These are phyloP conservation scores for Malus hybrid DNA, from an alignment of 331 rosid species.

Conservation along the genomic window DNA sequence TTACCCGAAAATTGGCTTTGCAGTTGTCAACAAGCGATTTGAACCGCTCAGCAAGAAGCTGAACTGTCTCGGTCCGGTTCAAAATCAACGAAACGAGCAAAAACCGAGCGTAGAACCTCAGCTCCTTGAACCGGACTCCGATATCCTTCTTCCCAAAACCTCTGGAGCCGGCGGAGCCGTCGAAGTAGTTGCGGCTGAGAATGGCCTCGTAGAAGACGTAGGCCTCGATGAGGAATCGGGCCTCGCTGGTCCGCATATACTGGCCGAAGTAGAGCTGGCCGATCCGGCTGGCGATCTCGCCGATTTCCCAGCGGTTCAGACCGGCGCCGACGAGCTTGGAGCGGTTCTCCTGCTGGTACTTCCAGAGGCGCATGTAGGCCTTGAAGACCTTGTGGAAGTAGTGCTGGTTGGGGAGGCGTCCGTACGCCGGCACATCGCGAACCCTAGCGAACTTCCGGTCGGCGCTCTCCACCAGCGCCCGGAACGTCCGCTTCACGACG, in stretches of 20 bases:
- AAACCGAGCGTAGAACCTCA: constrained; percentile 88
- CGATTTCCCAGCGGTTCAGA: constrained; percentile 92
- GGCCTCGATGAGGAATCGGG: constrained; percentile 76
- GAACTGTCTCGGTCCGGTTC: constrained; percentile 68
- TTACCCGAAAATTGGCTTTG: constrained; percentile 70
- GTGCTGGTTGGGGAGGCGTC: constrained; percentile 55
- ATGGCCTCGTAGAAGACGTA: constrained; percentile 94
- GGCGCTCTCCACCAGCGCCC: constrained; percentile 82
- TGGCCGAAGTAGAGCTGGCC: constrained; percentile 95
- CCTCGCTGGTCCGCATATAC: constrained; percentile 88
- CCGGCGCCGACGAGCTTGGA: constrained; percentile 63
- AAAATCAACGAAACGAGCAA: constrained; percentile 72
- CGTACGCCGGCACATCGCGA: constrained; percentile 83
- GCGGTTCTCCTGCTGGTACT: constrained; percentile 85
- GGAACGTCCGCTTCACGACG: constrained; percentile 51
- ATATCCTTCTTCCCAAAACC: constrained; percentile 63
- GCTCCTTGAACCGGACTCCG: constrained; percentile 75
- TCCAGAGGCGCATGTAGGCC: constrained; percentile 84
- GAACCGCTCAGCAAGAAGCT: constrained; percentile 61
- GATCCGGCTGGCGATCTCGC: constrained; percentile 99
- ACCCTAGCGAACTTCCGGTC: constrained; percentile 92
- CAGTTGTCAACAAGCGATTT: constrained; percentile 71
- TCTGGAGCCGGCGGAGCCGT: constrained; percentile 44
- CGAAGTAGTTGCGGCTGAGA: constrained; percentile 75
- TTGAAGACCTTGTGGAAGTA: constrained; percentile 84